These are phyloP conservation scores for Sarocladium kiliense DNA, from an alignment of 2,329 filamentous ascomycete species.

Conservation along the genomic window DNA sequence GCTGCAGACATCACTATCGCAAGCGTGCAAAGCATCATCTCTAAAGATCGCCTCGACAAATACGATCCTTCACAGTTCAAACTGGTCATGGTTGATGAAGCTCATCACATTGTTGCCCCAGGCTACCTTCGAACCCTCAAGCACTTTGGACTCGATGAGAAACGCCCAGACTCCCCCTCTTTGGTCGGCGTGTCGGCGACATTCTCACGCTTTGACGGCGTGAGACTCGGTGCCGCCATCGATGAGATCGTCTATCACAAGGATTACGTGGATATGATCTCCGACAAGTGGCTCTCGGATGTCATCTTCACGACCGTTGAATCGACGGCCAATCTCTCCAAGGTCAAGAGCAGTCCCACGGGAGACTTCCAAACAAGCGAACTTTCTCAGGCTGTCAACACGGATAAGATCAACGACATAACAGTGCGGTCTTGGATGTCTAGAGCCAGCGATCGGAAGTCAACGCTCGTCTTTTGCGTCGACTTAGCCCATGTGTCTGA, in stretches of 20 bases:
- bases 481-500: slow-evolving; percentile 76
- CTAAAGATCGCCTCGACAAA: slow-evolving; percentile 70
- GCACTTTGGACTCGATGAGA: slow-evolving; percentile 68
- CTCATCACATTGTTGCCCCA: slow-evolving; percentile 88
- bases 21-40: slow-evolving; percentile 80
- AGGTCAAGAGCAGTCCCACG: slow-evolving; percentile 51
- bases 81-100: slow-evolving; percentile 89
- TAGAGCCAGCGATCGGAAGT: slow-evolving; percentile 67
- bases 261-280: slow-evolving; percentile 63
- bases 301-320: slow-evolving; percentile 93
- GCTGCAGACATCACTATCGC: slow-evolving; percentile 88
- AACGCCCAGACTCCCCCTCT: slow-evolving; percentile 43
- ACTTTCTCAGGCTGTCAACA: slow-evolving; percentile 83
- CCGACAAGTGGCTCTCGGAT: slow-evolving; percentile 85
- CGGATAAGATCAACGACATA: slow-evolving; percentile 71
- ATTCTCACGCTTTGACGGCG: slow-evolving; percentile 72
- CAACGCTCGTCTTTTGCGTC: slow-evolving; percentile 91
- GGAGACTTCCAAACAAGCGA: slow-evolving; percentile 78
- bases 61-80: slow-evolving; percentile 80
- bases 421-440: slow-evolving; percentile 82
- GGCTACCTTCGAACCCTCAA: slow-evolving; percentile 70
- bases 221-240: slow-evolving; percentile 76
- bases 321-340: slow-evolving; percentile 73
- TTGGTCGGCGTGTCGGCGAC: slow-evolving; percentile 89
- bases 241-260: slow-evolving; percentile 97